A percentile compares a stretch with the other conserved stretches of the same genome.
phyloP scores from a whole-genome alignment of 768 basidiomycete species.

The Podaxis rugospora region DNA sequence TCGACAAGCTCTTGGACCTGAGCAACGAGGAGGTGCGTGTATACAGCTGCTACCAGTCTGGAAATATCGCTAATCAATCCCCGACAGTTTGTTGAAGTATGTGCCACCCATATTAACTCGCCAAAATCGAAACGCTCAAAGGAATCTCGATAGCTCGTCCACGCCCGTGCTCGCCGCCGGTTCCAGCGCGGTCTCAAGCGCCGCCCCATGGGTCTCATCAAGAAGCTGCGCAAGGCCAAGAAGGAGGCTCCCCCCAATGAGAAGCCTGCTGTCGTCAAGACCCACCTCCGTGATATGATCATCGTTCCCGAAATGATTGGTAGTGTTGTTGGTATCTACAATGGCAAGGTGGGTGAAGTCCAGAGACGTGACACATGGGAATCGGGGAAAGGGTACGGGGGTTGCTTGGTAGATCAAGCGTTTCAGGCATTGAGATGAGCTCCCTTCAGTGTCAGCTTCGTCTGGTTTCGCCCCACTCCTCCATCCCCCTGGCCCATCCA shows the following conservation, averaged over 20 bases:
- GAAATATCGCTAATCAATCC: not conserved
- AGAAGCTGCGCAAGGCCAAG: constrained; percentile 99
- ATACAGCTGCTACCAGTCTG: not conserved
- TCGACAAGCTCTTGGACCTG: constrained; percentile 96
- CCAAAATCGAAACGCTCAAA: constrained; percentile 6
- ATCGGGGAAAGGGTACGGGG: not conserved
- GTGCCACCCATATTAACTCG: constrained; percentile 18
- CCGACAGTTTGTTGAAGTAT: constrained; percentile 73
- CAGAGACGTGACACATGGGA: not conserved
- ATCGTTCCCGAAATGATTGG: constrained; percentile 99
- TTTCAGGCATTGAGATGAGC: not conserved
- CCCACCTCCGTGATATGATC: constrained; percentile 99
- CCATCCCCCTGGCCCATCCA: not conserved
- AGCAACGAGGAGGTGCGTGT: constrained; percentile 87
- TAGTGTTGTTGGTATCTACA: constrained; percentile 96
- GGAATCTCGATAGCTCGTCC: constrained; percentile 67
- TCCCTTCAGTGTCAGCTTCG: not conserved
- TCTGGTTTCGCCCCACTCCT: not conserved
- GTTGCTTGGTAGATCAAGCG: constrained; percentile 5
- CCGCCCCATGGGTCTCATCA: constrained; percentile 97
- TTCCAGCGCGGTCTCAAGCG: constrained; percentile 99
- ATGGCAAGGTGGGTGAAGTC: constrained; percentile 70
- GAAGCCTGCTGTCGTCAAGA: constrained; percentile 98
- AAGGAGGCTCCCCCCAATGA: constrained; percentile 99
- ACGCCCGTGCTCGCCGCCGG: constrained; percentile 96